Base-by-base conservation (phyloP, 2,329 filamentous ascomycete genomes). In the Exophiala viscosa region DNA sequence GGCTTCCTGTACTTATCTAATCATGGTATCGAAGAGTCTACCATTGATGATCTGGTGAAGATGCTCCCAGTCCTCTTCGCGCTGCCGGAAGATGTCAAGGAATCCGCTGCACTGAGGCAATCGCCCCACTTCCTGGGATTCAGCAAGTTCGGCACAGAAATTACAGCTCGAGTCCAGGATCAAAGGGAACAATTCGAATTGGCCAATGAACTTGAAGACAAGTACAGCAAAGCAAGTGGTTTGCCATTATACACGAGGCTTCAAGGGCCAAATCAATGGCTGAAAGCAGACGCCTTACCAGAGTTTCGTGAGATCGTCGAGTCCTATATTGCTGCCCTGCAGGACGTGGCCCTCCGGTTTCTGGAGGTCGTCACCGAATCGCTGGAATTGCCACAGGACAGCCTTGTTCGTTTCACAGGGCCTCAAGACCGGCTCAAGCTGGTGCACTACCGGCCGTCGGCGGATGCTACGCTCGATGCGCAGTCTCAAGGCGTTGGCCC, bases 71-170 rank as follows among this genome's bases (percentile, higher is more conserved):
- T 38, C 1, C 61, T 66, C 7, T 66, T 66, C 48, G 42, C 47
- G 13, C 50, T 62, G 14, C 51, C 57, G 1, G 44, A 57, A 2
- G 46, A 43, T 8, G 59, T 59, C 23, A 66, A 65, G 44, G 47
- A 48, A 14, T 52, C 51, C 2, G 59, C 54, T 5, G 62, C 60
- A 7, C 52, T 69, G 14, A 65, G 72, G 20, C 77, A 81, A 20
- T 83, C 78, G 1, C 79, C 81, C 8, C 81, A 83, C 62, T 83
- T 85, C 50, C 68, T 85, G 2, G 82, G 82, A 0, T 84, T 83
- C 62, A 81, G 77, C 55, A 74, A 70, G 0, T 73, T 74, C 14
- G 81, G 80, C 0, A 70, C 76, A 18, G 82, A 84, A 63, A 79
- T 68, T 0, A 85, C 82, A 1, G 75, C 77, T 0, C 78, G 79